Percentiles rank a stretch among this genome's conserved stretches.
These are phyloP conservation scores for Candida germanica DNA, from an alignment of 805 yeast genomes.

Conservation along the genomic window DNA sequence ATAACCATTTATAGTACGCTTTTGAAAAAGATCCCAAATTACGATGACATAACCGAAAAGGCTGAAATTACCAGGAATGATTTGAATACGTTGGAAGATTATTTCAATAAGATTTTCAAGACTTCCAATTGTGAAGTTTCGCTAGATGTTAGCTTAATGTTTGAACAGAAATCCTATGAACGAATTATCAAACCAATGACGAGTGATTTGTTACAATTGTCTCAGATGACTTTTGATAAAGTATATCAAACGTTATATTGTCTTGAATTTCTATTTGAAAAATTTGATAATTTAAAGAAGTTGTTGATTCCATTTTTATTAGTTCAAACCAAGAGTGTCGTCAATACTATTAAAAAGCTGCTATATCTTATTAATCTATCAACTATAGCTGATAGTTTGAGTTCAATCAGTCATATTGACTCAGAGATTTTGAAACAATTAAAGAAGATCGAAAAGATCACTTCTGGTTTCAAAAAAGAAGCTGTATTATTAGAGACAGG, in stretches of 20 bases:
- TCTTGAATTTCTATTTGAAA: slow-evolving; percentile 36
- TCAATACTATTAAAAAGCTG: slow-evolving; percentile 24
- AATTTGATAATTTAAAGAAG: slow-evolving; percentile 36
- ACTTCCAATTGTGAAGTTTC: slow-evolving; percentile 4
- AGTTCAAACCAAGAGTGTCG: slow-evolving; percentile 29
- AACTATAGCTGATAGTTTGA: slow-evolving; percentile 30
- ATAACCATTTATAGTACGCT: slow-evolving; percentile 39
- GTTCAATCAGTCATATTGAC: slow-evolving; percentile 17
- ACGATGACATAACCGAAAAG: slow-evolving; percentile 39
- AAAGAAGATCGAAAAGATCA: slow-evolving; percentile 35
- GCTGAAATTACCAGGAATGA: slow-evolving; percentile 19
- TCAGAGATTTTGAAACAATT: slow-evolving; percentile 27
- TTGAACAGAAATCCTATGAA: slow-evolving; percentile 30
- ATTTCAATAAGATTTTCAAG: slow-evolving; percentile 29
- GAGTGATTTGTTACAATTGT: slow-evolving; percentile 15
- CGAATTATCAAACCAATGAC: slow-evolving; percentile 19
- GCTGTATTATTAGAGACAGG: slow-evolving; percentile 25
- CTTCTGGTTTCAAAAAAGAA: slow-evolving; percentile 36
- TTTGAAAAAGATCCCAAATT: slow-evolving; percentile 35
- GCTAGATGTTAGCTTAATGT: slow-evolving; percentile 11
- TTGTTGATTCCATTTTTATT: slow-evolving; percentile 33
- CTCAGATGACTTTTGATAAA: slow-evolving; percentile 16
- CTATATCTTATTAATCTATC: slow-evolving; percentile 25
- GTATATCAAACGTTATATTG: slow-evolving; percentile 28
- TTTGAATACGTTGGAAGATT: slow-evolving; percentile 27